These are phyloP conservation scores for Oryza officinalis DNA, from an alignment of 176 grass and related monocot genomes.

Conservation along the genomic window DNA sequence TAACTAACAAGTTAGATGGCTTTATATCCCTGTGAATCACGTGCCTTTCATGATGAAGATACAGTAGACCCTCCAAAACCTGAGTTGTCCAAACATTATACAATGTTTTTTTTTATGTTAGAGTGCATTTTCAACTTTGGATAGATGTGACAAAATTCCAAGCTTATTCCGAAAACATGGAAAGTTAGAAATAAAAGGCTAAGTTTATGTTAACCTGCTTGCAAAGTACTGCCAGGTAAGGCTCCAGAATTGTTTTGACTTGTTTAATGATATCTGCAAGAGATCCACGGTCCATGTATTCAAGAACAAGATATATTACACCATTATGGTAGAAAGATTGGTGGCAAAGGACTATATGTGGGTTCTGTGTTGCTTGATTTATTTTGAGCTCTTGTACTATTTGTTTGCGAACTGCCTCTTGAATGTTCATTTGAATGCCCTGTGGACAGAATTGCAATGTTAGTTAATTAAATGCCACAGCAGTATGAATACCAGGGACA, in stretches of 20 bases:
- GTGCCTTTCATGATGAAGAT: constrained; percentile 94
- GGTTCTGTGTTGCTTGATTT: constrained; percentile 79
- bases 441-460: constrained; percentile 26
- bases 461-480: constrained; percentile 22
- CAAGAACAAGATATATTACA: constrained; percentile 95
- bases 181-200: constrained; percentile 10
- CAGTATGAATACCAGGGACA: neutral
- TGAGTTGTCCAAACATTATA: constrained; percentile 35
- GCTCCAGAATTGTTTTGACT: constrained; percentile 95
- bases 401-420: constrained; percentile 88
- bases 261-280: constrained; percentile 92
- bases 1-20: constrained; percentile 92
- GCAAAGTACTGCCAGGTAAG: constrained; percentile 91
- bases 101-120: constrained; percentile 21
- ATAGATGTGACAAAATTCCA: neutral
- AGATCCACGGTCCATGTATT: constrained; percentile 98
- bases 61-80: constrained; percentile 94
- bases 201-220: constrained; percentile 61
- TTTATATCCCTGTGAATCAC: constrained; percentile 98
- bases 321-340: constrained; percentile 99
- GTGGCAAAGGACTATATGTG: constrained; percentile 83
- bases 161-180: constrained; percentile 8
- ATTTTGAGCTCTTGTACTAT: constrained; percentile 99
- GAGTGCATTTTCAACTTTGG: constrained; percentile 7
- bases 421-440: constrained; percentile 99